A percentile compares a stretch with the other conserved stretches of the same genome.
Evolutionary conservation across 1,284 basidiomycete genomes (phyloP).

Genomic region (Ganoderma boninense): DNA sequence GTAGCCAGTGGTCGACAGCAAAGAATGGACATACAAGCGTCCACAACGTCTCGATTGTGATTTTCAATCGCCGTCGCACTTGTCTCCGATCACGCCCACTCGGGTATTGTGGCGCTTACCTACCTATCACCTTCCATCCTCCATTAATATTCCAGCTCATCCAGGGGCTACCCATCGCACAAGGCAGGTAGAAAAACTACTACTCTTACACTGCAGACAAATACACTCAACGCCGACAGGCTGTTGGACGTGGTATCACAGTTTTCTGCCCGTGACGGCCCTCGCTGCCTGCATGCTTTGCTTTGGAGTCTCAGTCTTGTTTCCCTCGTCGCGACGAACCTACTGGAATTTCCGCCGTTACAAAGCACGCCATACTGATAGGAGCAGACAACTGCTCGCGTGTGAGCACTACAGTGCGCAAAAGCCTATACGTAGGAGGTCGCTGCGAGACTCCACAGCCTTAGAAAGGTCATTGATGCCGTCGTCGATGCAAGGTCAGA

Average conservation of each 20-base stretch:
- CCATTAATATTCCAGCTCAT: neutral
- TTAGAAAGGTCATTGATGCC: neutral
- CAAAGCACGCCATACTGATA: neutral
- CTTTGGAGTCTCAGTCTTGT: neutral
- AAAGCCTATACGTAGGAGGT: neutral
- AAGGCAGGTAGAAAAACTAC: neutral
- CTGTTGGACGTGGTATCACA: neutral
- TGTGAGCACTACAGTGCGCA: neutral
- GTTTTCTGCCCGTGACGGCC: neutral
- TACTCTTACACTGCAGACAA: neutral
- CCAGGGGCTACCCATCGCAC: neutral
- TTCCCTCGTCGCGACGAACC: neutral
- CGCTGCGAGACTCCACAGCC: neutral
- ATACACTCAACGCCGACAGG: neutral
- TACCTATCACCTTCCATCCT: neutral
- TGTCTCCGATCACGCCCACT: slow-evolving; percentile 2
- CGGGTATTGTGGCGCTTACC: neutral
- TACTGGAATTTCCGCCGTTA: neutral
- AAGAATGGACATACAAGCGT: slow-evolving; percentile 26
- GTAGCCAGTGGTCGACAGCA: neutral
- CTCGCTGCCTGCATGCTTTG: neutral
- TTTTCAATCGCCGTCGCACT: neutral
- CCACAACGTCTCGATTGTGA: slow-evolving; percentile 11
- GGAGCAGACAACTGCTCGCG: neutral
- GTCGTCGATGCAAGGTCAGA: neutral